Evolutionary conservation across 805 yeast genomes (phyloP).

Genomic region (Diddensiella santjacobensis): DNA sequence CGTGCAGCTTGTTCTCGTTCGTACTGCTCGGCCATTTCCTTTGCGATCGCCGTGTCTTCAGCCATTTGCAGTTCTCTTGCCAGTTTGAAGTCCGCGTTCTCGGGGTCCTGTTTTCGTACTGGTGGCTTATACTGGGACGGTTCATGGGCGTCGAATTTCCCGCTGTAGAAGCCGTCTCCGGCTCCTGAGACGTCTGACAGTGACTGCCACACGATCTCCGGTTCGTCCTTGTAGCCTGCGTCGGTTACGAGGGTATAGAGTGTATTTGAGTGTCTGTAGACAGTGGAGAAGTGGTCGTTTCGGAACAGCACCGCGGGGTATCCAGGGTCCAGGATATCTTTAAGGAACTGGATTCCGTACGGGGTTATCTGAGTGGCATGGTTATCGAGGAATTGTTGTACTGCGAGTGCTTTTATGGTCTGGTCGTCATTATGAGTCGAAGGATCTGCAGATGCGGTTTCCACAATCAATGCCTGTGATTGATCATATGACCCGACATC

Average conservation of each 20-base stretch:
- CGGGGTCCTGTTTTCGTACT: not conserved
- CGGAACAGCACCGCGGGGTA: constrained; percentile 73
- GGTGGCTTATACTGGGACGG: constrained; percentile 2
- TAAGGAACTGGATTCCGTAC: constrained; percentile 54
- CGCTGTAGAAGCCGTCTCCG: constrained; percentile 66
- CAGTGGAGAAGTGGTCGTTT: constrained; percentile 82
- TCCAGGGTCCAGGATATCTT: constrained; percentile 44
- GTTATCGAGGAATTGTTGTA: constrained; percentile 48
- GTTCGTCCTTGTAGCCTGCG: constrained; percentile 48
- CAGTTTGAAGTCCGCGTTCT: constrained; percentile 27
- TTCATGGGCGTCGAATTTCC: constrained; percentile 49
- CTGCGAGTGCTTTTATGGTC: constrained; percentile 14
- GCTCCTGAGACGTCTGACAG: constrained; percentile 62
- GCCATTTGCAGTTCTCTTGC: constrained; percentile 33
- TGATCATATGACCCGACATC: constrained; percentile 50
- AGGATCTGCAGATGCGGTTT: constrained; percentile 34
- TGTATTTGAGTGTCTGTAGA: constrained; percentile 43
- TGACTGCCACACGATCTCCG: constrained; percentile 77
- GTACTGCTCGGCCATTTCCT: constrained; percentile 9
- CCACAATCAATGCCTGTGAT: constrained; percentile 54
- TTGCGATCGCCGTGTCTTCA: constrained; percentile 29
- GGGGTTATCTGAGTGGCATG: constrained; percentile 75
- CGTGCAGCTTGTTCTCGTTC: constrained; percentile 4
- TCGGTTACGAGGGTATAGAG: constrained; percentile 74
- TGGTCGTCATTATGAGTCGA: constrained; percentile 19